A percentile compares a stretch with the other conserved stretches of the same genome.
Conservation (phyloP, 2,329 filamentous ascomycete species). For the Verticillium nonalfalfae region DNA sequence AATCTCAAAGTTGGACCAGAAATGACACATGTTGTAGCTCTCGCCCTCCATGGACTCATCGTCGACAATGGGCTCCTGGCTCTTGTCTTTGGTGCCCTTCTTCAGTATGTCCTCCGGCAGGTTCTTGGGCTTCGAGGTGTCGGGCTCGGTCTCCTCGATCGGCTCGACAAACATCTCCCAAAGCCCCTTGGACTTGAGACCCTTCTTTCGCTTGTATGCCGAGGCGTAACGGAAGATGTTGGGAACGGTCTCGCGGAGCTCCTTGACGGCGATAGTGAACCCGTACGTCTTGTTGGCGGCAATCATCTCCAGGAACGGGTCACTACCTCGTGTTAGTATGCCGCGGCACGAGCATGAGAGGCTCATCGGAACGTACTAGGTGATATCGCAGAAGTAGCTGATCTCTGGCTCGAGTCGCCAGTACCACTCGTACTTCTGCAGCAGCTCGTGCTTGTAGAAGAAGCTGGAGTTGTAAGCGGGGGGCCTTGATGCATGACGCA, state of each 20-base stretch:
- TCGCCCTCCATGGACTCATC: slow-evolving; percentile 94
- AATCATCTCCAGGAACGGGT: slow-evolving; percentile 94
- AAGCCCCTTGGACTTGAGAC: slow-evolving; percentile 81
- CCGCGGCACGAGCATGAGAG: background rate
- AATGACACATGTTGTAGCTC: slow-evolving; percentile 99
- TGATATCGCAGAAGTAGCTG: slow-evolving; percentile 99
- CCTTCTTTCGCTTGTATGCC: slow-evolving; percentile 90
- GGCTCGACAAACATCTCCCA: slow-evolving; percentile 99
- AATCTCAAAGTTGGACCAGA: slow-evolving; percentile 99
- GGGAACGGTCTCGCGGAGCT: slow-evolving; percentile 92
- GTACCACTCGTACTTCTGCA: slow-evolving; percentile 99
- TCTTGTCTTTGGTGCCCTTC: slow-evolving; percentile 61
- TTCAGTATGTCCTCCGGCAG: slow-evolving; percentile 77
- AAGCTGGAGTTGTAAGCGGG: slow-evolving; percentile 43
- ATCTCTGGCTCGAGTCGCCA: slow-evolving; percentile 99
- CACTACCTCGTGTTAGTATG: slow-evolving; percentile 42
- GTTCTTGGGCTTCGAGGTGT: slow-evolving; percentile 52
- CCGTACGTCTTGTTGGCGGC: slow-evolving; percentile 95
- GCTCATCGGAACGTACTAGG: slow-evolving; percentile 58
- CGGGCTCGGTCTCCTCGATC: slow-evolving; percentile 54
- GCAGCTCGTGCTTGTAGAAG: slow-evolving; percentile 94
- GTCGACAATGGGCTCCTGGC: slow-evolving; percentile 73
- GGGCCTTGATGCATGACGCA: background rate
- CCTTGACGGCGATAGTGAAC: slow-evolving; percentile 98
- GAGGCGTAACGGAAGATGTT: slow-evolving; percentile 99